phyloP scores from a whole-genome alignment of 164 flowering plant species.

The Kalanchoe fedtschenkoi region DNA sequence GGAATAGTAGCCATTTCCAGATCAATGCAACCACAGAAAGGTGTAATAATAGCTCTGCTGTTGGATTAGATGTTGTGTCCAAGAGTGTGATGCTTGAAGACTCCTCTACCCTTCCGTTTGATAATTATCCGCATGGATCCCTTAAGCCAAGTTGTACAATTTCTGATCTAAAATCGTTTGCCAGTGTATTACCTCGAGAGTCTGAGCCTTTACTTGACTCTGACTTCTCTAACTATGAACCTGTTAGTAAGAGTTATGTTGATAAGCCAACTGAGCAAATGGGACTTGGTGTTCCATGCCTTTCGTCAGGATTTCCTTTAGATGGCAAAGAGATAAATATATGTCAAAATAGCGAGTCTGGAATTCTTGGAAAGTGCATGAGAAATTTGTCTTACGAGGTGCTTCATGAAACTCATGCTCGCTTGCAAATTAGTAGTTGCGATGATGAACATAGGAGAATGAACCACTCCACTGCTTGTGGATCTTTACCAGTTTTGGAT shows the following conservation, averaged over 20 bases:
- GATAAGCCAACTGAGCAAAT: neutral
- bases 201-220: neutral
- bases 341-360: neutral
- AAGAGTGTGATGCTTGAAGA: neutral
- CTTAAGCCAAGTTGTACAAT: neutral
- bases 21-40: neutral
- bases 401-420: neutral
- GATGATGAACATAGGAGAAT: neutral
- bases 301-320: neutral
- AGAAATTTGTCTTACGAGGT: neutral
- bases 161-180: neutral
- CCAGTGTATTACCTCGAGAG: neutral
- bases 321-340: neutral
- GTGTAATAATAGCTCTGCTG: neutral
- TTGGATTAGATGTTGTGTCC: neutral
- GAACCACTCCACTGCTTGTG: neutral
- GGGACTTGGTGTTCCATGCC: neutral
- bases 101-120: neutral
- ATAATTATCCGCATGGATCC: neutral
- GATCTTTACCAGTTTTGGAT: neutral
- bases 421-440: neutral
- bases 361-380: neutral
- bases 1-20: neutral
- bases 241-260: neutral
- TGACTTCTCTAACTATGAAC: neutral